Conservation (phyloP, 805 yeast species). For the Candida golubevii region DNA sequence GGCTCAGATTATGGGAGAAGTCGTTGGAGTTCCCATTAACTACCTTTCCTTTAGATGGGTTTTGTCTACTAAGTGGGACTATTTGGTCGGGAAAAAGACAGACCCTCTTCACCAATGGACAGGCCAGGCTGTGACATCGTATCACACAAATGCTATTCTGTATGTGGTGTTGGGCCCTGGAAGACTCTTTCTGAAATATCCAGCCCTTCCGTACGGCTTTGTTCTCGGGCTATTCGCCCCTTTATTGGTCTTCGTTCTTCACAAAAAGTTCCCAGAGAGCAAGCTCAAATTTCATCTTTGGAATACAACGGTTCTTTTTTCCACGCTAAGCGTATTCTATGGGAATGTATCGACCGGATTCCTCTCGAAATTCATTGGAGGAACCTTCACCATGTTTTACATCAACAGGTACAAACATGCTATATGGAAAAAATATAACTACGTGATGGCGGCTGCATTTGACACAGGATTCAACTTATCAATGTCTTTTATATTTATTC, state of each 20-base stretch:
- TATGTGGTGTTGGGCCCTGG: conserved; percentile 49
- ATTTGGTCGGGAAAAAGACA: conserved; percentile 26
- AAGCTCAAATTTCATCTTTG: conserved; percentile 28
- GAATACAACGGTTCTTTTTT: conserved; percentile 47
- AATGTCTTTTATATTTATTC: conserved; percentile 34
- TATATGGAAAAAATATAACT: conserved; percentile 42
- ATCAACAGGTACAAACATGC: conserved; percentile 34
- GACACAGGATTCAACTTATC: conserved; percentile 49
- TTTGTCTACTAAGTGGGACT: conserved; percentile 35
- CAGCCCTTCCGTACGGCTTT: conserved; percentile 43
- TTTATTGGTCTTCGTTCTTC: conserved; percentile 25
- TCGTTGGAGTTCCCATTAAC: conserved; percentile 51
- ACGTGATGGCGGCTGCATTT: conserved; percentile 48
- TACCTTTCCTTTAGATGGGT: conserved; percentile 48
- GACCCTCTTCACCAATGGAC: conserved; percentile 54
- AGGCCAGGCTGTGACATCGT: conserved; percentile 39
- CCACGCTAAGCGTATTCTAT: conserved; percentile 45
- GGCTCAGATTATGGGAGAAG: conserved; percentile 49
- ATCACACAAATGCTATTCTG: conserved; percentile 47
- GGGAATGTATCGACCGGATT: conserved; percentile 50
- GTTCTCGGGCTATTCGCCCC: conserved; percentile 39
- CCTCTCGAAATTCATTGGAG: conserved; percentile 44
- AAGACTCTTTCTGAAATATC: conserved; percentile 40
- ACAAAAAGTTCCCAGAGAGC: conserved; percentile 23
- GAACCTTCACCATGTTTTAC: conserved; percentile 46